A percentile compares a stretch with the other conserved stretches of the same genome.
These are phyloP conservation scores for Euphorbia tirucalli DNA, from an alignment of 345 rosid species.

Conservation along the genomic window DNA sequence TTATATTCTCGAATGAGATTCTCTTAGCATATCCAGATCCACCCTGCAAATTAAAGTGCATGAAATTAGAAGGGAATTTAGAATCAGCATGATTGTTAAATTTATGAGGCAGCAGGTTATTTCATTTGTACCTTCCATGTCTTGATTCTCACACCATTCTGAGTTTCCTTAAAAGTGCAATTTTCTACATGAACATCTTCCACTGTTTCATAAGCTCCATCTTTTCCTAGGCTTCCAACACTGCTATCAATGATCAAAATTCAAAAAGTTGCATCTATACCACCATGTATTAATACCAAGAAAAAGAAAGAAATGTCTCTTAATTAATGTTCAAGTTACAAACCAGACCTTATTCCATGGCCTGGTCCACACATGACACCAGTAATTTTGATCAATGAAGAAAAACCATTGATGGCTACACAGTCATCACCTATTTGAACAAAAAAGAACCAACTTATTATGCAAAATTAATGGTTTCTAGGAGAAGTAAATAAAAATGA, in stretches of 20 bases:
- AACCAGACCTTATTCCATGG: slow-evolving; percentile 53
- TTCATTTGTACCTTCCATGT: slow-evolving; percentile 27
- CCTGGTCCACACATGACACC: slow-evolving; percentile 57
- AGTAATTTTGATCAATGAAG: slow-evolving; percentile 31
- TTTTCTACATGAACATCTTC: slow-evolving; percentile 11
- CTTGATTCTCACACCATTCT: slow-evolving; percentile 23
- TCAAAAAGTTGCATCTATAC: not conserved
- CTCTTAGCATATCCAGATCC: slow-evolving; percentile 43
- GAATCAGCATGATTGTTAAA: not conserved
- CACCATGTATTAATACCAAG: too few species aligned
- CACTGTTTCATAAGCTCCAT: slow-evolving; percentile 8
- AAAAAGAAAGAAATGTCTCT: too few species aligned
- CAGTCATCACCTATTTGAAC: slow-evolving; percentile 51
- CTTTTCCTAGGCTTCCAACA: slow-evolving; percentile 17
- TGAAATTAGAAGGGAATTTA: not conserved
- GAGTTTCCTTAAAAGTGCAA: slow-evolving; percentile 7
- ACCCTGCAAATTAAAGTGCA: slow-evolving; percentile 13
- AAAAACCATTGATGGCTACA: slow-evolving; percentile 35
- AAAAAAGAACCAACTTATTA: not conserved
- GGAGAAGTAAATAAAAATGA: not conserved
- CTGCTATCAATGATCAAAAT: slow-evolving; percentile 1
- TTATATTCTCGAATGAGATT: slow-evolving; percentile 36
- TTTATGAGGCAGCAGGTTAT: too few species aligned
- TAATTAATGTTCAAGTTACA: too few species aligned
- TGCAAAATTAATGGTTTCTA: not conserved